phyloP scores from a whole-genome alignment of 2,329 filamentous ascomycete species.

The Fusarium algeriense region DNA sequence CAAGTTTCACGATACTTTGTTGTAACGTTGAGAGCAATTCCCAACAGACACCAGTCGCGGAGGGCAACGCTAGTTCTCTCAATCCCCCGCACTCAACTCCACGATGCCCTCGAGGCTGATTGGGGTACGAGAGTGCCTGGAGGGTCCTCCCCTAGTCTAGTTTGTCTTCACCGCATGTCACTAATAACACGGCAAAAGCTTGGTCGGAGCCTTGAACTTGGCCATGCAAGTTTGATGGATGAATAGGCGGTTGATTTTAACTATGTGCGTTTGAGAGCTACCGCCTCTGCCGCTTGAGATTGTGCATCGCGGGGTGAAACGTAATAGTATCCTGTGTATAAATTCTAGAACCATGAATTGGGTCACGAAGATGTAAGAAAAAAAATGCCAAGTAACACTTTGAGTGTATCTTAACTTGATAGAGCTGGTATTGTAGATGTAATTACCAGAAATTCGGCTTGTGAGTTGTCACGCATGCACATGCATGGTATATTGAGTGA shows the following conservation, averaged over 20 bases:
- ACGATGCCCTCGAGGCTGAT: conserved; percentile 38
- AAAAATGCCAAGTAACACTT: conserved; percentile 3
- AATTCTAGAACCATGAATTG: conserved; percentile 15
- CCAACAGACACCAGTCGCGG: conserved; percentile 37
- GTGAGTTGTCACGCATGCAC: conserved; percentile 14
- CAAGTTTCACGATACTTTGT: conserved; percentile 20
- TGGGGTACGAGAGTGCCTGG: conserved; percentile 31
- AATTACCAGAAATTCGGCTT: conserved; percentile 7
- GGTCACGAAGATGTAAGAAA: conserved; percentile 1
- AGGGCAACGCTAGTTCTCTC: conserved; percentile 22
- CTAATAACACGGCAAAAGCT: conserved; percentile 23
- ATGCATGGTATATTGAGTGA: conserved; percentile 21
- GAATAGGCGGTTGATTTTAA: conserved; percentile 4
- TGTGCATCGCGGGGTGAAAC: conserved; percentile 24
- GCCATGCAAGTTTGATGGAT: conserved; percentile 40
- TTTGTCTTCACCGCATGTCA: conserved; percentile 46
- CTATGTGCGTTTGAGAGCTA: conserved; percentile 6
- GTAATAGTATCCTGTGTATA: conserved; percentile 28
- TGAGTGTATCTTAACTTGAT: conserved; percentile 3
- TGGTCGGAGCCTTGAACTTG: conserved; percentile 24
- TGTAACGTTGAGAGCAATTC: conserved; percentile 36
- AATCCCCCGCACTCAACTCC: conserved; percentile 45
- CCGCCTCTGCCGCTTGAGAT: conserved; percentile 18
- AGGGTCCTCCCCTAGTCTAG: conserved; percentile 21
- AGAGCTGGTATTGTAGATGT: background rate